Conservation (phyloP, 1,139 yeast genomes). For the Taphrina pruni region DNA sequence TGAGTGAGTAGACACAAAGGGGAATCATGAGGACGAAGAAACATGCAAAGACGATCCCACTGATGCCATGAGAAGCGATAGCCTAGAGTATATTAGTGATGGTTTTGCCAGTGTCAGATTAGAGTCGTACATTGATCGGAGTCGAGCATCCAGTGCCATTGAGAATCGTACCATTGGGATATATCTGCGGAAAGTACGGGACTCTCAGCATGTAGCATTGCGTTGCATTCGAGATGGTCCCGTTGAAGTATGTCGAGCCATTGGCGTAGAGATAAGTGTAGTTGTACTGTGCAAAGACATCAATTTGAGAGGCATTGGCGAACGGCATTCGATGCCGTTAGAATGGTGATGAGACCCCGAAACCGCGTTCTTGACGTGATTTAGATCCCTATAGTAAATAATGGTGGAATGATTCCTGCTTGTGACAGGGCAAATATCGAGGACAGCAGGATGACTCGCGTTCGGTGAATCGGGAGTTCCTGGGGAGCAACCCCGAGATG, state of each 20-base stretch:
- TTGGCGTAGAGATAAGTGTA: conserved; percentile 38
- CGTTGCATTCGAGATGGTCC: conserved; percentile 34
- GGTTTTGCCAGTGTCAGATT: neutral
- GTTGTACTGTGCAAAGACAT: conserved; percentile 22
- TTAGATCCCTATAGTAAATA: neutral
- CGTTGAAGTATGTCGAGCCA: conserved; percentile 36
- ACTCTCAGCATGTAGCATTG: conserved; percentile 37
- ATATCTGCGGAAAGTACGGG: conserved; percentile 33
- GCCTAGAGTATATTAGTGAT: neutral
- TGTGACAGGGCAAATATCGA: too few relatives aligned
- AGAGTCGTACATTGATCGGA: conserved; percentile 21
- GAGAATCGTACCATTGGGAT: conserved; percentile 37
- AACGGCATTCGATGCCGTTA: conserved; percentile 27
- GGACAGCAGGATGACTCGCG: too few relatives aligned
- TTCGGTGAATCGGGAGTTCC: too few relatives aligned
- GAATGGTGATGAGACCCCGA: too few relatives aligned
- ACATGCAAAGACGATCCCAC: conserved; percentile 35
- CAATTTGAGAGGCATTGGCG: conserved; percentile 28
- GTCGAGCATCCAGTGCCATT: conserved; percentile 36
- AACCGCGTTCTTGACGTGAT: too few relatives aligned
- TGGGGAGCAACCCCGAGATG: too few relatives aligned
- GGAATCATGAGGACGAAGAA: conserved; percentile 33
- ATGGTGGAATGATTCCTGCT: too few relatives aligned
- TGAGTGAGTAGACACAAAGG: conserved; percentile 18
- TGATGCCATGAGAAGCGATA: conserved; percentile 37